A percentile compares a stretch with the other conserved stretches of the same genome.
These are phyloP conservation scores for Alternaria sp. DNA, from an alignment of 2,329 filamentous ascomycete genomes.

Conservation along the genomic window DNA sequence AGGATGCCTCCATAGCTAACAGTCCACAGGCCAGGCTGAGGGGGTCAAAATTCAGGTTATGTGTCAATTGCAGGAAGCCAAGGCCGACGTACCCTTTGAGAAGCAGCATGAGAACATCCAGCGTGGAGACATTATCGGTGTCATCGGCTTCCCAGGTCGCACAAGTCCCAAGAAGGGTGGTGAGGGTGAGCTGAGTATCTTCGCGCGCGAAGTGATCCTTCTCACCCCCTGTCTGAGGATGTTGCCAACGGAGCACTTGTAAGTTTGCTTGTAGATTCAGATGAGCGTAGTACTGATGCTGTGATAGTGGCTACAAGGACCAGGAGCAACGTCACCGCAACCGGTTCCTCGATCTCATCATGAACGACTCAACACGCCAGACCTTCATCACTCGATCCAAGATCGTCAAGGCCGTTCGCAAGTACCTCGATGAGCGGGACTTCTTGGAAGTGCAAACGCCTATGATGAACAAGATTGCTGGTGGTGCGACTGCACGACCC, in stretches of 20 bases:
- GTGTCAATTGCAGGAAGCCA: slow-evolving; percentile 83
- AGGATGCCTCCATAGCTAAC: slow-evolving; percentile 17
- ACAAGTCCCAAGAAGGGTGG: slow-evolving; percentile 90
- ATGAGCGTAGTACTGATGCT: not conserved
- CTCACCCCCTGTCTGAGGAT: slow-evolving; percentile 91
- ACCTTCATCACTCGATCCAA: slow-evolving; percentile 85
- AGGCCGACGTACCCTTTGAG: slow-evolving; percentile 75
- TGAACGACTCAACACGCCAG: slow-evolving; percentile 87
- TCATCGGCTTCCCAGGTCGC: slow-evolving; percentile 82
- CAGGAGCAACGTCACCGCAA: slow-evolving; percentile 92
- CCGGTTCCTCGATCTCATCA: slow-evolving; percentile 93
- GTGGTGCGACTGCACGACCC: slow-evolving; percentile 92
- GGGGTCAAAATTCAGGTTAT: slow-evolving; percentile 87
- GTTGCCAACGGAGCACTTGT: slow-evolving; percentile 71
- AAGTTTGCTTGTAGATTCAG: slow-evolving; percentile 50
- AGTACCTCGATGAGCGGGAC: slow-evolving; percentile 84
- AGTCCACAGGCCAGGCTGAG: slow-evolving; percentile 66
- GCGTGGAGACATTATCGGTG: slow-evolving; percentile 90
- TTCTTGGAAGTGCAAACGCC: slow-evolving; percentile 95
- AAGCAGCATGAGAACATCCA: slow-evolving; percentile 89
- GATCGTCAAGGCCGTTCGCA: slow-evolving; percentile 87
- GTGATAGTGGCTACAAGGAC: slow-evolving; percentile 86
- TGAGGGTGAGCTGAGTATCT: slow-evolving; percentile 92
- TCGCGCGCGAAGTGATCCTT: slow-evolving; percentile 84
- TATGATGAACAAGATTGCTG: slow-evolving; percentile 96